phyloP scores from a whole-genome alignment of 352 stramenopile species.

The Pythium insidiosum region DNA sequence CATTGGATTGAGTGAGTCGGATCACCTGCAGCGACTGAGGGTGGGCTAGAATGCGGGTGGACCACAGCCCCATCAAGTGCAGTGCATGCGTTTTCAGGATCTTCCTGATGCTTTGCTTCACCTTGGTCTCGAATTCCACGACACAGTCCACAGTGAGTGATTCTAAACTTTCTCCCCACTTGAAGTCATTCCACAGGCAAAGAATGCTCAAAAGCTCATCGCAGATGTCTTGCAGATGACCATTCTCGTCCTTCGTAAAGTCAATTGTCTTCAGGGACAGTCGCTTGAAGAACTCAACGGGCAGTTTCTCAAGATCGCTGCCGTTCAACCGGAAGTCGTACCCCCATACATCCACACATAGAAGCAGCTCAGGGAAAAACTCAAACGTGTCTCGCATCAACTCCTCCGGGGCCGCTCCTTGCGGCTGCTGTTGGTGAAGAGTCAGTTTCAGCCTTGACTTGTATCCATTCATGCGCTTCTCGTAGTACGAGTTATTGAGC shows the following conservation, averaged over 20 bases:
- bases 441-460: slow-evolving; percentile 62
- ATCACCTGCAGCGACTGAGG: slow-evolving; percentile 34
- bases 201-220: slow-evolving; percentile 68
- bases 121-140: slow-evolving; percentile 44
- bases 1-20: slow-evolving; percentile 62
- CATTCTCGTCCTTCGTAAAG: slow-evolving; percentile 54
- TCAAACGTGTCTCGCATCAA: slow-evolving; percentile 53
- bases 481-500: slow-evolving; percentile 65
- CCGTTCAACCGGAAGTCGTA: slow-evolving; percentile 21
- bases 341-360: slow-evolving; percentile 60
- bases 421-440: slow-evolving; percentile 29
- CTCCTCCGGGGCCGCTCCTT: slow-evolving; percentile 28
- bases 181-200: slow-evolving; percentile 74
- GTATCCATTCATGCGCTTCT: slow-evolving; percentile 70
- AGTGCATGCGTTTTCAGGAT: slow-evolving; percentile 49
- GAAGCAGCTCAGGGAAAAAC: slow-evolving; percentile 59
- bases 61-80: slow-evolving; percentile 56
- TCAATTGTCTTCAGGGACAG: slow-evolving; percentile 30
- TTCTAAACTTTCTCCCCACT: slow-evolving; percentile 54
- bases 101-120: slow-evolving; percentile 50
- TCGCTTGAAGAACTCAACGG: slow-evolving; percentile 35
- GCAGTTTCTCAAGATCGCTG: slow-evolving; percentile 14
- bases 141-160: slow-evolving; percentile 36
- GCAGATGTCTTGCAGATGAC: slow-evolving; percentile 50
- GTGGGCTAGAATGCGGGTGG: slow-evolving; percentile 27